Evolutionary conservation across 2,329 filamentous ascomycete genomes (phyloP), one percentile per base, ranked within the genome.

Genomic region (Pochonia chlamydosporia): DNA sequence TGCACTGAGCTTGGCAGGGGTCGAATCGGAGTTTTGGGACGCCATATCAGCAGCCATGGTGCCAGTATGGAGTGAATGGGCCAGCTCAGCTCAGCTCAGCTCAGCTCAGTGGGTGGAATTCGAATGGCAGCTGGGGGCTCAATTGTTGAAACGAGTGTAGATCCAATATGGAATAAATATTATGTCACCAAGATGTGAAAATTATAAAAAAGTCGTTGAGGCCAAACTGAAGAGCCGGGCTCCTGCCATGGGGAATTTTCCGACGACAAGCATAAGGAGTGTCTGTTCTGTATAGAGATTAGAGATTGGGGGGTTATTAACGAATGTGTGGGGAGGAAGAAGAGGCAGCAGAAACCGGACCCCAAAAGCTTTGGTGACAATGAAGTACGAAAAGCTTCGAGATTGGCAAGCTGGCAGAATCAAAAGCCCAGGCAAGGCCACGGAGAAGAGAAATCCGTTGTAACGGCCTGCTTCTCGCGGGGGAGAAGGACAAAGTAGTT

Each of bases 1-100:
- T 14, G 85, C 76, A 51, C 60, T 51, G 37, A 45, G 36, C 54
- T 67, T 68, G 43, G 68, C 60, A 36, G 70, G 70, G 50, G 58
- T 62, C 25, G 63, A 59, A 43, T 74, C 71, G 51, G 68, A 60
- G 43, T 55, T 55, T 49, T 62, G 59, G 51, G 52, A 52, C 37
- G 59, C 56, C 39, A 62, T 53, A 44, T 68, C 66, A 49, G 59
- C 56, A 64, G 68, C 68, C 49, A 49, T 44, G 14, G 24, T 23
- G 44, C 14, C 26, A 6, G 37, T 3, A 28, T n/a, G n/a, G n/a
- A n/a, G n/a, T n/a, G n/a, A n/a, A n/a, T n/a, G n/a, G n/a, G n/a
- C n/a, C n/a, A n/a, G n/a, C n/a, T n/a, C n/a, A n/a, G n/a, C n/a
- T n/a, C n/a, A 23, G 14, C 6, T 11, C 4, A 13, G 18, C 18